Evolutionary conservation across 352 stramenopile species (phyloP), one percentile per base, ranked within the genome.

Genomic region (Pythium rishiriense): DNA sequence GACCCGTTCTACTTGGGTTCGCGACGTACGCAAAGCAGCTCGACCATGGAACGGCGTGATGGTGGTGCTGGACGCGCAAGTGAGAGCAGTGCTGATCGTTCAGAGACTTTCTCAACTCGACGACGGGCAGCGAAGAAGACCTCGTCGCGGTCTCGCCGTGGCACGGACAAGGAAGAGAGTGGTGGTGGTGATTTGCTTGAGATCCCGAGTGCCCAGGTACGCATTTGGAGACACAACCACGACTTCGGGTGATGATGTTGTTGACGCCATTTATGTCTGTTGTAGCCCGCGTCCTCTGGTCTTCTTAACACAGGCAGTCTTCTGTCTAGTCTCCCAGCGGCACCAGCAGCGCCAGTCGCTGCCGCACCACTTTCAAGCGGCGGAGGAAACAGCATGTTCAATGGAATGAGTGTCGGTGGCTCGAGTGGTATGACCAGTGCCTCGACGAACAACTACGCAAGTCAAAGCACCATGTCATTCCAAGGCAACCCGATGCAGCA

Each of bases 1-100:
- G 81, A 91, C 41, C 86, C 79, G 12, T 93, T 91, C 57, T 80
- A 88, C 61, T 50, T 93, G 37, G 79, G 79, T n/a, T 83, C 68
- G 9, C 80, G 72, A 35, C 74, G 72, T 12, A 86, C 77, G 28
- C 71, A 85, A 58, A 88, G 64, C 46, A 75, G 52, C 2, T 47
- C 76, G 3, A 75, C 57, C 33, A 60, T 69, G 24, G 76, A 90
- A 11, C 70, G 37, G 42, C 33, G 54, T 47, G 55, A 53, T 22
- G 26, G 39, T 26, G 62, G 39, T 17, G 57, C 48, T 33, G 51
- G 39, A 29, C 68, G 58, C 0, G 69, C 75, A 37, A 76, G 72
- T 29, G 73, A 61, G 15, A 52, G 22, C n/a, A 29, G 69, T 61
- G 45, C 72, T 0, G 83, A 90, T 19, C 79, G 79, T n/a, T 67